A percentile compares a stretch with the other conserved stretches of the same genome.
These are phyloP conservation scores for Erysimum pusillum DNA, from an alignment of 441 rosid genomes.

Conservation along the genomic window DNA sequence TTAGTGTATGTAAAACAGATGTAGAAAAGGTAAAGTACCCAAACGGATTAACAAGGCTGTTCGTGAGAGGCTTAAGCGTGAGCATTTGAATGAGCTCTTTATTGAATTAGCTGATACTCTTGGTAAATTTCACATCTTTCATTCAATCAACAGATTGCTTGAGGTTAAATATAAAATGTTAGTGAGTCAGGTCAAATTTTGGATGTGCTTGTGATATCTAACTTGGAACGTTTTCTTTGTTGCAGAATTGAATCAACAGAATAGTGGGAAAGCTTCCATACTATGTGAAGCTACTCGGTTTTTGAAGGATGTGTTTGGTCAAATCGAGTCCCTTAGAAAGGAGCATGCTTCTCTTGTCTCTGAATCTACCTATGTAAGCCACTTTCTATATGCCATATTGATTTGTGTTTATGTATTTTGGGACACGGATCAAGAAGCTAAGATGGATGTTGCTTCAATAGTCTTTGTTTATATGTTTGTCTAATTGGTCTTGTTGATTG, in stretches of 20 bases:
- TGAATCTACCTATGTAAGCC: slow-evolving; percentile 82
- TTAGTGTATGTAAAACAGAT: slow-evolving; percentile 51
- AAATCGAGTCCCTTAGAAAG: slow-evolving; percentile 74
- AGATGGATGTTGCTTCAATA: neutral
- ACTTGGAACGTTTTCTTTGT: slow-evolving; percentile 30
- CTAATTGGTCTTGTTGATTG: neutral
- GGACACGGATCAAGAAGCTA: neutral
- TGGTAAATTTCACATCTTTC: slow-evolving; percentile 57
- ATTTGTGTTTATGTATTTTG: neutral
- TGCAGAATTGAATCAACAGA: slow-evolving; percentile 70
- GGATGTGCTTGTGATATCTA: slow-evolving; percentile 12
- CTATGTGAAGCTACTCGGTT: slow-evolving; percentile 75
- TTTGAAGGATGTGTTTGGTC: slow-evolving; percentile 72
- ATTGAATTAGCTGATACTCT: slow-evolving; percentile 76
- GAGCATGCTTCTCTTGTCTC: slow-evolving; percentile 72
- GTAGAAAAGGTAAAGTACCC: slow-evolving; percentile 69
- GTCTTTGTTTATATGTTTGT: neutral
- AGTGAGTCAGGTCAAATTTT: neutral
- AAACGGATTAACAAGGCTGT: slow-evolving; percentile 87
- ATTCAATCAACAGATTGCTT: neutral
- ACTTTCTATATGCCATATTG: neutral
- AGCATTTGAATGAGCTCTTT: slow-evolving; percentile 90
- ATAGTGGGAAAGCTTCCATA: slow-evolving; percentile 84
- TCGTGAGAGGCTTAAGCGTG: slow-evolving; percentile 95
- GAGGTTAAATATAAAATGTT: neutral